phyloP scores from a whole-genome alignment of 129 eudicot genomes.

The Centrapalus pauciflorus region DNA sequence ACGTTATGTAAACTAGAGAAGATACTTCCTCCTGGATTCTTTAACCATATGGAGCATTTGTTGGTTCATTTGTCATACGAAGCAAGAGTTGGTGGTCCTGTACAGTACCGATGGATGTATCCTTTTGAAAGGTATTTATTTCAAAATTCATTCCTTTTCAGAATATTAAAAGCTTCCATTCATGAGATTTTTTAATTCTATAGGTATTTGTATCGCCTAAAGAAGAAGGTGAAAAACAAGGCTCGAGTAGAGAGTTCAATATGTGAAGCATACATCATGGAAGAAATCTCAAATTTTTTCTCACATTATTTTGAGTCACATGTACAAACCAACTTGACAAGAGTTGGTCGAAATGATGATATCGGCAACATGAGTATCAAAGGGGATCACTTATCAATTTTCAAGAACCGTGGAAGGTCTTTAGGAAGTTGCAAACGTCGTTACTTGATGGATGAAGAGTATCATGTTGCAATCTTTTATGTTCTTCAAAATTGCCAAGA shows the following conservation, averaged over 20 bases:
- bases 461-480: not conserved
- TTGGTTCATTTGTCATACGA: conserved; percentile 9
- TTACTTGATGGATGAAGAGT: not conserved
- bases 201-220: not conserved
- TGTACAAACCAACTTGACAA: not conserved
- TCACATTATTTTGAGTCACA: conserved; percentile 6
- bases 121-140: conserved; percentile 8
- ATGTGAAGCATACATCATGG: not conserved
- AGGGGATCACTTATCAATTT: not conserved
- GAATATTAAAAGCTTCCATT: too few relatives aligned
- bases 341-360: conserved; percentile 9
- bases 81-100: conserved; percentile 12
- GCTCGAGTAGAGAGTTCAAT: conserved; percentile 12
- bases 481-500: conserved; percentile 1
- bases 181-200: too few relatives aligned
- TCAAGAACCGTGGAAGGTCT: not conserved
- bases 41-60: conserved; percentile 14
- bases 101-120: conserved; percentile 18
- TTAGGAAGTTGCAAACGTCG: not conserved
- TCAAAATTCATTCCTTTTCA: too few relatives aligned
- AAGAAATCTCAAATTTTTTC: not conserved
- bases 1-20: conserved; percentile 10
- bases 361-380: not conserved
- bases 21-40: conserved; percentile 9
- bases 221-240: not conserved